These are phyloP conservation scores for Penium margaritaceum DNA, from an alignment of 139 green algal genomes.

Conservation along the genomic window DNA sequence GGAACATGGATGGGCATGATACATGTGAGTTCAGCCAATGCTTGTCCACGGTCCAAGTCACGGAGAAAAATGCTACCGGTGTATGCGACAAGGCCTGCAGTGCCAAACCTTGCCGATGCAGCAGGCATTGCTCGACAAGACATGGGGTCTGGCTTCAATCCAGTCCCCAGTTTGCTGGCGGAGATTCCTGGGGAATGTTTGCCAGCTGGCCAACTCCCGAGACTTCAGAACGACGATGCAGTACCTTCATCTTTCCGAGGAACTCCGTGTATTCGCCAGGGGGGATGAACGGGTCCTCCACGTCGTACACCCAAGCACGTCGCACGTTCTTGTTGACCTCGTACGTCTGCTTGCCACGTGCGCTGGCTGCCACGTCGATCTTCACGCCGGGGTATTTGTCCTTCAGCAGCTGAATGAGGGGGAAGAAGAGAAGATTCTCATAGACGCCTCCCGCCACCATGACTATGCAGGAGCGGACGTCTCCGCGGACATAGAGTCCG, in stretches of 20 bases:
- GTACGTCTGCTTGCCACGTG: conserved; percentile 41
- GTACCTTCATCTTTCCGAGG: conserved; percentile 38
- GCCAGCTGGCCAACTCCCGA: no score
- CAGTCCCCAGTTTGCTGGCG: no score
- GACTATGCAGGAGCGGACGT: conserved; percentile 12
- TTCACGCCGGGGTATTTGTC: conserved; percentile 31
- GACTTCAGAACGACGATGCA: no score
- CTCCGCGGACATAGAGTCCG: conserved; percentile 34
- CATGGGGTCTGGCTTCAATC: no score
- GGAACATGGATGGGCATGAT: no score
- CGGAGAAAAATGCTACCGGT: not conserved
- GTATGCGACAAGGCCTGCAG: not conserved
- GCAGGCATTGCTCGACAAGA: no score
- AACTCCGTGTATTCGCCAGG: conserved; percentile 38
- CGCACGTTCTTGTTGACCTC: conserved; percentile 47
- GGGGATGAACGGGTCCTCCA: conserved; percentile 32
- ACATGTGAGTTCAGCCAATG: no score
- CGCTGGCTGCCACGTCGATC: conserved; percentile 35
- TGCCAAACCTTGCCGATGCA: not conserved
- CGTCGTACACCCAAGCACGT: conserved; percentile 24
- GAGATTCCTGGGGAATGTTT: not conserved
- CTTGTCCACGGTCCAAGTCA: no score
- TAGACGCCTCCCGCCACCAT: conserved; percentile 40
- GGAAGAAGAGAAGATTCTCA: conserved; percentile 47
- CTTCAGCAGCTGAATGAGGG: conserved; percentile 38